These are phyloP conservation scores for Scutellaria galericulata DNA, from an alignment of 257 asterid genomes.

Conservation along the genomic window DNA sequence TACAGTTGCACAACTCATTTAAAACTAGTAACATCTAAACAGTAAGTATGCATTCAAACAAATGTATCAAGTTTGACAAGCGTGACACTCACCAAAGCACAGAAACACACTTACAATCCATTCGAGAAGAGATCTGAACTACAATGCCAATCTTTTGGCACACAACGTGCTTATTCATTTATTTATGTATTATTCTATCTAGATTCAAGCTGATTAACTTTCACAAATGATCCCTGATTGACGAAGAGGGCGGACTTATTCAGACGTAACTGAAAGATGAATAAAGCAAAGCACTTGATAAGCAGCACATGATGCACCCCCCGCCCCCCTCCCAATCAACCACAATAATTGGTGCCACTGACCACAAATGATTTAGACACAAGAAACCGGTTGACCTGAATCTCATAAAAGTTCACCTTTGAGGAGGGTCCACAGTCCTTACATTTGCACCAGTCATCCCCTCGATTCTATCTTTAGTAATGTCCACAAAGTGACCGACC, in stretches of 20 bases:
- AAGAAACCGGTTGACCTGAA: slow-evolving; percentile 34
- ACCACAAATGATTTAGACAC: slow-evolving; percentile 33
- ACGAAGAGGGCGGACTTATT: slow-evolving; percentile 42
- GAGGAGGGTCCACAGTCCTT: slow-evolving; percentile 89
- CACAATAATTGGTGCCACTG: slow-evolving; percentile 33
- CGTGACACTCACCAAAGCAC: slow-evolving; percentile 24
- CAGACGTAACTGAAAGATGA: slow-evolving; percentile 36
- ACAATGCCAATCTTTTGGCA: slow-evolving; percentile 42
- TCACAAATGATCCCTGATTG: slow-evolving; percentile 41
- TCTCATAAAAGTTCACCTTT: slow-evolving; percentile 55
- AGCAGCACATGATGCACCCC: slow-evolving; percentile 38
- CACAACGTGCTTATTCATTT: slow-evolving; percentile 32
- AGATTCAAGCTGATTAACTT: slow-evolving; percentile 44
- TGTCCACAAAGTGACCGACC: slow-evolving; percentile 96
- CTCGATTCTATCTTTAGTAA: slow-evolving; percentile 83
- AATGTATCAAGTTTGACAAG: slow-evolving; percentile 10
- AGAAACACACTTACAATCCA: slow-evolving; percentile 33
- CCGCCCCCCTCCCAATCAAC: slow-evolving; percentile 40
- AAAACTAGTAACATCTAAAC: not conserved
- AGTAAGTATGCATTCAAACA: slow-evolving; percentile 18
- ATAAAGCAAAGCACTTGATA: slow-evolving; percentile 43
- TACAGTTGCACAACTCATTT: not conserved
- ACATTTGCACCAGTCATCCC: slow-evolving; percentile 83
- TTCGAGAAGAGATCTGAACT: slow-evolving; percentile 25
- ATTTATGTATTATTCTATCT: slow-evolving; percentile 42